Percentiles rank a stretch among this genome's conserved stretches.
These are phyloP conservation scores for Melampsora americana DNA, from an alignment of 1,284 basidiomycete genomes.

Conservation along the genomic window DNA sequence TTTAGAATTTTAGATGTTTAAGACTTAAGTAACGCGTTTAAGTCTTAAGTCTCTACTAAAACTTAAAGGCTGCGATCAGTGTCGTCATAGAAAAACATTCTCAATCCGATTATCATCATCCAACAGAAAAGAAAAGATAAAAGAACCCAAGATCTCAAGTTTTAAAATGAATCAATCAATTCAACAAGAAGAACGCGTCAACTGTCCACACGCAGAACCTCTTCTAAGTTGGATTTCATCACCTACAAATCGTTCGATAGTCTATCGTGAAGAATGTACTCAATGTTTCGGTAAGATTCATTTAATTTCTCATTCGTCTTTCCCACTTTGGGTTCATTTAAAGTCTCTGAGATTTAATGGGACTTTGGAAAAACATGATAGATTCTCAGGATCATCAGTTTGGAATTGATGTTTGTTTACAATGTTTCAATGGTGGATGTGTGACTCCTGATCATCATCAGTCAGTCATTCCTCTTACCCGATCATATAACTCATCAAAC, in stretches of 20 bases:
- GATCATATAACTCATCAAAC: background rate
- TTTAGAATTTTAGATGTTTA: too few relatives aligned
- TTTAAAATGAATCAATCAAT: too few relatives aligned
- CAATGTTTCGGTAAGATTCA: slow-evolving; percentile 75
- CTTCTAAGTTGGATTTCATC: background rate
- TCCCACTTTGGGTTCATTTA: slow-evolving; percentile 3
- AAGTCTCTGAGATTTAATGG: too few relatives aligned
- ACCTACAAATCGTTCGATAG: slow-evolving; percentile 49
- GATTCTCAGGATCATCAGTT: slow-evolving; percentile 64
- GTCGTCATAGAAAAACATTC: too few relatives aligned
- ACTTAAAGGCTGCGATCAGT: too few relatives aligned
- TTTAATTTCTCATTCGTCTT: slow-evolving; percentile 2
- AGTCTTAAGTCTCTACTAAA: too few relatives aligned
- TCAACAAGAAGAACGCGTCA: too few relatives aligned
- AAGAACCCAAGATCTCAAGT: too few relatives aligned
- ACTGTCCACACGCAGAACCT: too few relatives aligned
- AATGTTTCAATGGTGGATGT: slow-evolving; percentile 91
- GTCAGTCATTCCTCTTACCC: background rate
- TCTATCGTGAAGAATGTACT: slow-evolving; percentile 85
- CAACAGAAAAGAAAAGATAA: too few relatives aligned
- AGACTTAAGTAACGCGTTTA: too few relatives aligned
- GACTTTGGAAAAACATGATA: background rate
- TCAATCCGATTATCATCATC: too few relatives aligned
- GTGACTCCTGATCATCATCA: slow-evolving; percentile 57
- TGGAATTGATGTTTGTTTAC: slow-evolving; percentile 84